Base-by-base conservation (phyloP, 345 rosid species). In the Moringa oleifera region DNA sequence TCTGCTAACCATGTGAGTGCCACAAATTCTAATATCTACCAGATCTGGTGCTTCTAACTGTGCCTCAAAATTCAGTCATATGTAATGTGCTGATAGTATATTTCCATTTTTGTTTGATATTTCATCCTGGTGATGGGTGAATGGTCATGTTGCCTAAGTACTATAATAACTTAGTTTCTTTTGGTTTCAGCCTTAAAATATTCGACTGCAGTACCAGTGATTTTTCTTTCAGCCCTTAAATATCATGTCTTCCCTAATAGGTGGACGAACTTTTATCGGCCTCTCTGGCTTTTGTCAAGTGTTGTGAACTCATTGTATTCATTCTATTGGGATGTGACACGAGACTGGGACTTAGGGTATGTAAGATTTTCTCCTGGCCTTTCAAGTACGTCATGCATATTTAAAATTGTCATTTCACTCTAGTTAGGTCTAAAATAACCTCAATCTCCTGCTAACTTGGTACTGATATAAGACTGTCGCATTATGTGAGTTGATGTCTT, bases 331-430 rank as follows among this genome's bases (percentile, higher is more conserved):
- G 97, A 95, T 62, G 71, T 95, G 24, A 81, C 88, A 58, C 77
- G 97, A 19, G 99, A 95, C 70, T 95, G 97, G 99, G 97, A 91
- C 78, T 71, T 91, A 75, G 87, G 99, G 97, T 91, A 80, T 47
- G 79, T 22, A 28, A 23, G 12, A 25, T 45, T 57, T 57, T 41
- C n/a, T 37, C 53, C 1, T 55, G n/a, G 19, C 23, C 24, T 37
- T 57, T 61, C 65, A n/a, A 62, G 31, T n/a, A 17, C 19, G 20
- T 25, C 18, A 17, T 25, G 8, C 4, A 56, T 1, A 20, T 10
- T 18, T 55, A 45, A 45, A 53, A 19, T 9, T 47, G 37, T 36
- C 51, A 7, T 21, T 46, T 13, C 13, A 19, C 22, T 18, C 12
- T 61, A 3, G 37, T 18, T 16, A 20, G 12, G 7, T 56, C 36